These are phyloP conservation scores for Fusarium dimerum DNA, from an alignment of 2,329 filamentous ascomycete species.

Conservation along the genomic window DNA sequence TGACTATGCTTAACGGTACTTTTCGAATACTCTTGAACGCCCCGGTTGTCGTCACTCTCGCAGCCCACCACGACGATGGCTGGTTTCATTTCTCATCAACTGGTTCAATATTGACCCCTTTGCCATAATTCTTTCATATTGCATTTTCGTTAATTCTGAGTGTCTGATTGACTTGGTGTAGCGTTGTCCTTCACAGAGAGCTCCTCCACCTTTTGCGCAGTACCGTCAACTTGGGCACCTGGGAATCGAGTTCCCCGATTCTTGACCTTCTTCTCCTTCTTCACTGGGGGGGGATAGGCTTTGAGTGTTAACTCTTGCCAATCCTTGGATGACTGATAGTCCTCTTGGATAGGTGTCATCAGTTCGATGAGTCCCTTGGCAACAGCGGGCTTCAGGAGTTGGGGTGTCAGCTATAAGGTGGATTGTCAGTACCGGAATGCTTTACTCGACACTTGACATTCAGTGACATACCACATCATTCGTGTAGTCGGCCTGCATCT, in stretches of 20 bases:
- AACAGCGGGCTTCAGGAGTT: slow-evolving; percentile 84
- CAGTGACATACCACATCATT: slow-evolving; percentile 67
- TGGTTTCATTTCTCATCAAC: too few species aligned
- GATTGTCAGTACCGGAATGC: neutral
- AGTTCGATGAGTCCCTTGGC: slow-evolving; percentile 72
- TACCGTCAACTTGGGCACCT: slow-evolving; percentile 33
- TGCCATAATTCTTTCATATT: neutral
- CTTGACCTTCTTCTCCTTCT: slow-evolving; percentile 78
- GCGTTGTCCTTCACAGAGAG: slow-evolving; percentile 13
- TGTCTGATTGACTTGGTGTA: neutral
- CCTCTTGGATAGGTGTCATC: slow-evolving; percentile 74
- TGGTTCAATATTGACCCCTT: too few species aligned
- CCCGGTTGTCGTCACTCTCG: too few species aligned
- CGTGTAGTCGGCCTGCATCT: slow-evolving; percentile 78
- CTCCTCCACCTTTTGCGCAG: slow-evolving; percentile 16
- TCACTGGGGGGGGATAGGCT: slow-evolving; percentile 75
- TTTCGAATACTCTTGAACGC: too few species aligned
- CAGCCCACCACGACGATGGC: neutral
- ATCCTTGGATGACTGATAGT: slow-evolving; percentile 69
- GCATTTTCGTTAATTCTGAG: neutral
- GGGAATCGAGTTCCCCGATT: slow-evolving; percentile 71
- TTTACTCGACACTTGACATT: neutral
- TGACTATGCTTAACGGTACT: too few species aligned
- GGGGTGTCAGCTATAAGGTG: slow-evolving; percentile 66
- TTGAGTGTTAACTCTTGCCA: slow-evolving; percentile 72